phyloP scores from a whole-genome alignment of 768 basidiomycete genomes.

The Boletellus ananas region DNA sequence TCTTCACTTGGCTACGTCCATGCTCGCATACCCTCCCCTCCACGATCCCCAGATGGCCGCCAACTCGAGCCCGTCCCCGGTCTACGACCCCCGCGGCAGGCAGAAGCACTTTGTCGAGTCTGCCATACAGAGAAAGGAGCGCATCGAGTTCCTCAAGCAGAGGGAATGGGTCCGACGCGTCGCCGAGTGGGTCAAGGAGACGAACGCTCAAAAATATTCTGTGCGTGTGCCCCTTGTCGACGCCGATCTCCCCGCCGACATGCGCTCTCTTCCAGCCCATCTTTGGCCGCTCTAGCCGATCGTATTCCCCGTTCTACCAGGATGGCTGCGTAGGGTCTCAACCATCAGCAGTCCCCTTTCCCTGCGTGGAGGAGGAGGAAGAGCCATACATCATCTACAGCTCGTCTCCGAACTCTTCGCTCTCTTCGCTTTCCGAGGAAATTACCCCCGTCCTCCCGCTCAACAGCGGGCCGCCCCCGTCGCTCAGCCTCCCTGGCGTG shows the following conservation, averaged over 20 bases:
- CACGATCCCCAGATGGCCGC: constrained; percentile 11
- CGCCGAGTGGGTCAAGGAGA: constrained; percentile 36
- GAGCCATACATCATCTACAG: constrained; percentile 34
- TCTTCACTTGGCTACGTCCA: constrained; percentile 5
- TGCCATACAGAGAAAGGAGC: constrained; percentile 44
- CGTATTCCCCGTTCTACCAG: constrained; percentile 5
- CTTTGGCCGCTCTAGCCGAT: constrained; percentile 16
- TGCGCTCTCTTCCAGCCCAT: constrained; percentile 9
- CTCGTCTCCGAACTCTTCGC: constrained; percentile 30
- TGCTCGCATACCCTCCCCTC: constrained; percentile 18
- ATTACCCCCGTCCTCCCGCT: constrained; percentile 24
- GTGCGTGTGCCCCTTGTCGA: constrained; percentile 5
- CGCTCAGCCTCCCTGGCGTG: constrained; percentile 4
- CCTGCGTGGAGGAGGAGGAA: constrained; percentile 26
- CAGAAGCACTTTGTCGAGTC: constrained; percentile 45
- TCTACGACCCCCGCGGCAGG: constrained; percentile 42
- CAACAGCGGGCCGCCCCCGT: constrained; percentile 9
- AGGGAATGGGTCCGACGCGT: constrained; percentile 42
- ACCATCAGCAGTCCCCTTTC: constrained; percentile 24
- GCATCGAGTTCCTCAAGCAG: constrained; percentile 48
- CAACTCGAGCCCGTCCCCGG: constrained; percentile 17
- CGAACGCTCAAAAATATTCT: constrained; percentile 25
- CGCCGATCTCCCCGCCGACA: background rate
- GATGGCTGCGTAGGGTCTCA: constrained; percentile 3
- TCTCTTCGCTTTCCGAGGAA: constrained; percentile 33